Base-by-base conservation (phyloP, 805 yeast species). In the Saccharomyces cerevisiae region DNA sequence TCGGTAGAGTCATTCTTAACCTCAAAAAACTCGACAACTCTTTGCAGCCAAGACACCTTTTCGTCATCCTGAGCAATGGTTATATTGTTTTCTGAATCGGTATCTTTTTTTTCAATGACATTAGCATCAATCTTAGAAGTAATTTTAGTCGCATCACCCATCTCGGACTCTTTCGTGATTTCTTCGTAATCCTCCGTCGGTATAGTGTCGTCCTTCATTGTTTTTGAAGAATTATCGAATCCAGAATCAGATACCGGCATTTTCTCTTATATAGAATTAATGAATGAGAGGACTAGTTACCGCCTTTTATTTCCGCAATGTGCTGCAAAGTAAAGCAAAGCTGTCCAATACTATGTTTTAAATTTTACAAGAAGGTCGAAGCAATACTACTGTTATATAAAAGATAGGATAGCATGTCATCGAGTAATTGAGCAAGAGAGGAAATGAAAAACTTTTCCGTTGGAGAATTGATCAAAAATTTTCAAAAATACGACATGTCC, bases 11-110 rank as follows among this genome's bases (percentile, higher is more conserved):
- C 50, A 13, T 47, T 26, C 26, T 51, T 51, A 10, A 51, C 53
- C 47, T 51, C 53, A 17, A 51, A 47, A 47, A 51, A 47, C 17
- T 26, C 8, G 27, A 51, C 36, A 14, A 22, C 24, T 36, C 14
- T 51, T 17, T 31, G 41, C 14, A 47, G 47, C 30, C 31, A 29
- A 21, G 21, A 47, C 14, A 6, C 29, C 24, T 28, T 46, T 46
- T 22, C 21, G 3, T 17, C 48, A 14, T 46, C 29, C 11, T 36
- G 43, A 10, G 4, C 22, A 36, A 17, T 21, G 24, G 24, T 36
- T 6, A 17, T 3, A 17, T 17, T 21, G 11, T 36, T 36, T 17
- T 36, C 43, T 17, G 43, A 36, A 36, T 50, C 29, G 29, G 51
- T 27, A 13, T 49, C 46, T 5, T 32, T 27, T 26, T 49, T 32